Conservation (phyloP, 495 filamentous ascomycete genomes). For the Hapsidospora chrysogenum region DNA sequence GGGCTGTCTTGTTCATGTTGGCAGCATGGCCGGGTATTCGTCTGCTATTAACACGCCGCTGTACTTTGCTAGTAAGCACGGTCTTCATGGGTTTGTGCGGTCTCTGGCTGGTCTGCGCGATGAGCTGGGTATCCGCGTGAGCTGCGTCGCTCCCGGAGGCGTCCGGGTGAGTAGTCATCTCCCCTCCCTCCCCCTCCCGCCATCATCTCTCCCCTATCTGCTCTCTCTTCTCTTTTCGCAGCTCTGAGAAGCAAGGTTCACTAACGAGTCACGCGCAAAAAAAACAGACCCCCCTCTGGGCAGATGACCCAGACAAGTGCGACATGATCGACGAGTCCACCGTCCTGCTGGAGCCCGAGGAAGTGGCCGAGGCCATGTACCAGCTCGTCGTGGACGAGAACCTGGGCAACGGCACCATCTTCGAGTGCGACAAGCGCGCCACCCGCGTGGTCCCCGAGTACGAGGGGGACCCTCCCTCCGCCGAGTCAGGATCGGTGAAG, state of each 20-base stretch:
- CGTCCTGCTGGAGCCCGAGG: constrained; percentile 3
- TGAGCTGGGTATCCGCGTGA: constrained; percentile 39
- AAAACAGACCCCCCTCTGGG: constrained; percentile 47
- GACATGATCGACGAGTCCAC: constrained; percentile 20
- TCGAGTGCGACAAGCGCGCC: constrained; percentile 40
- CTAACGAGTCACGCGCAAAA: too few species aligned
- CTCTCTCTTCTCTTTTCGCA: too few species aligned
- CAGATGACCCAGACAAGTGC: constrained; percentile 47
- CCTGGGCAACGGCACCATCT: constrained; percentile 23
- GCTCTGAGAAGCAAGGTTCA: too few species aligned
- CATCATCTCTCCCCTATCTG: background rate
- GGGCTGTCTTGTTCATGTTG: constrained; percentile 35
- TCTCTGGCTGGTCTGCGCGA: constrained; percentile 31
- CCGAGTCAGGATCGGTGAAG: background rate
- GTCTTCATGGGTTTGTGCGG: constrained; percentile 40
- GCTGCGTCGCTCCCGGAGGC: constrained; percentile 46
- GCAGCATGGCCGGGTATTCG: constrained; percentile 44
- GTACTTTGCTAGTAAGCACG: constrained; percentile 46
- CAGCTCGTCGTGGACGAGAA: constrained; percentile 4
- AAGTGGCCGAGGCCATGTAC: constrained; percentile 7
- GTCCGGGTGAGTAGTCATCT: constrained; percentile 17
- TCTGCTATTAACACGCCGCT: constrained; percentile 30
- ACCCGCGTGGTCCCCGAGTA: constrained; percentile 33
- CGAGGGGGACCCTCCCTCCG: constrained; percentile 36
- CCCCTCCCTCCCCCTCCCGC: background rate